Evolutionary conservation across 2,329 filamentous ascomycete species (phyloP), one percentile per base, ranked within the genome.

Genomic region (Phialemonium atrogriseum): DNA sequence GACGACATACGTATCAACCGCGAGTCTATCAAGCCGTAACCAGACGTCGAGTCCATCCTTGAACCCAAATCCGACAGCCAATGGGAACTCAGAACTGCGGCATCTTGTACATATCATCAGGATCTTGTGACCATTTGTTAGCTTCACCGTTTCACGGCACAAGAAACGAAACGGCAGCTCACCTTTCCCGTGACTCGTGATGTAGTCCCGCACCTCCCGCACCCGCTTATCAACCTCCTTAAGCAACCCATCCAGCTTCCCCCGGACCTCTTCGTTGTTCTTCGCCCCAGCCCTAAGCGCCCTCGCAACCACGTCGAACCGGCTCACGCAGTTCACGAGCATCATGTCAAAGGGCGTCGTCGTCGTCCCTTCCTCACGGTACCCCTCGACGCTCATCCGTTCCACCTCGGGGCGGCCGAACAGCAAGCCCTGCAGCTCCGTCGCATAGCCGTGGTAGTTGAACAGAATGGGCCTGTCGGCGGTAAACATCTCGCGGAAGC

Each of bases 341-440:
- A 80, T 75, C 77, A 81, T 81, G 44, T 80, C 72, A 42, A 82
- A 80, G 2, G 77, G 77, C 3, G 76, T 81, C 0, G 76, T 82
- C 1, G 77, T 81, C 32, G 62, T 73, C 0, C 76, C 77, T 50
- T 82, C 77, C 45, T 82, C 77, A 16, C 64, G 65, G 41, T 81
- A 82, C 4, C 69, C 73, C 10, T 64, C 65, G 7, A 81, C 67
- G 0, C 52, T 64, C 37, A 78, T 64, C 3, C 73, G 62, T 5
- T 70, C 59, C 11, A 70, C 43, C 8, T 58, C 54, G 0, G 60
- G 61, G 1, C 75, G 60, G 1, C 73, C 73, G 44, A 80, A 81
- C 3, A 81, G 51, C 16, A 81, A 47, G 0, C 75, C 75, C 36
- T 72, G 66, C 34, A 82, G 50, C 47, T 81, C 76, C 1, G 64